These are phyloP conservation scores for Davidsoniella australis DNA, from an alignment of 2,329 filamentous ascomycete species.

Conservation along the genomic window DNA sequence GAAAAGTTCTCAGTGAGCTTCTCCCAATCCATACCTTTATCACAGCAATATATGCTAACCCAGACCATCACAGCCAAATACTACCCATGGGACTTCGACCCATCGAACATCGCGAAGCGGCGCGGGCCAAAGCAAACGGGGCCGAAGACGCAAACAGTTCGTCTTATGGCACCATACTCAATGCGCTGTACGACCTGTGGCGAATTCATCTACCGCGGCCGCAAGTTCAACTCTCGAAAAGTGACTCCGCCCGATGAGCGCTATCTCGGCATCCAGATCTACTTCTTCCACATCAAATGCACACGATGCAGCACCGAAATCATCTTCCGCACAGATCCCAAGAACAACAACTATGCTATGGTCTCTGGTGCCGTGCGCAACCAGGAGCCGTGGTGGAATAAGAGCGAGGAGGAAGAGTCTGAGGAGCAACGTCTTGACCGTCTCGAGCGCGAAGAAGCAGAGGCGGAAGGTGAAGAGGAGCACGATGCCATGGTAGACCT, in stretches of 20 bases:
- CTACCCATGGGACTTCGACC: conserved; percentile 75
- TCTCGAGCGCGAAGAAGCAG: conserved; percentile 57
- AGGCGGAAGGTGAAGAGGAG: conserved; percentile 48
- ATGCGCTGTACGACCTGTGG: conserved; percentile 31
- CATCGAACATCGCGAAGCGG: conserved; percentile 56
- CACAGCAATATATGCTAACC: conserved; percentile 5
- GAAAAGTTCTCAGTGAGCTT: conserved; percentile 50
- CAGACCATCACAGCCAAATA: conserved; percentile 25
- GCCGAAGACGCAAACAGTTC: conserved; percentile 69
- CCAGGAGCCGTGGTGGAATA: conserved; percentile 73
- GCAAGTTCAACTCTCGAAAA: conserved; percentile 92
- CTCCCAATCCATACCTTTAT: not conserved
- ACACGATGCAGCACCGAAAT: conserved; percentile 76
- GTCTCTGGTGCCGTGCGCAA: conserved; percentile 78
- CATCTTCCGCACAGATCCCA: conserved; percentile 86
- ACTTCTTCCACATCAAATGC: conserved; percentile 67
- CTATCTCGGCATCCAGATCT: conserved; percentile 78
- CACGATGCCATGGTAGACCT: conserved; percentile 88
- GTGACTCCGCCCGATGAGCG: conserved; percentile 76
- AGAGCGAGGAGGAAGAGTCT: conserved; percentile 51
- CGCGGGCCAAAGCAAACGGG: conserved; percentile 54
- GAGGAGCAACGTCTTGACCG: conserved; percentile 76
- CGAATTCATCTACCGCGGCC: conserved; percentile 80
- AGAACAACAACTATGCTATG: conserved; percentile 77
- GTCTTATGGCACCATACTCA: conserved; percentile 49